Percentiles rank a stretch among this genome's conserved stretches.
phyloP scores from a whole-genome alignment of 441 rosid species.

The Erodium moschatum region DNA sequence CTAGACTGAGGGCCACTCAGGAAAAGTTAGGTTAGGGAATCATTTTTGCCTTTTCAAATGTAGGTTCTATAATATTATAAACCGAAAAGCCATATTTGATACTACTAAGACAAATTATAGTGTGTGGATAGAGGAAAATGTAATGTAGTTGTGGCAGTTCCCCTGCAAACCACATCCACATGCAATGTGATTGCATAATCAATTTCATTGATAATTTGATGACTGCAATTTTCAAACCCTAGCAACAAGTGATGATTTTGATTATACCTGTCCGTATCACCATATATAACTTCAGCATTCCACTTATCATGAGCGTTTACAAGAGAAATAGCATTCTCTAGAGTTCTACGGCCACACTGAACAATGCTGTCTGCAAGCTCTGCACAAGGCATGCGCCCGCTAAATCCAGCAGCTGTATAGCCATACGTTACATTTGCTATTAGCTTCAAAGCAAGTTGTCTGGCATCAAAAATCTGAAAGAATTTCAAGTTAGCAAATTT shows the following conservation, averaged over 20 bases:
- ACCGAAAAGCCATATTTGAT: neutral
- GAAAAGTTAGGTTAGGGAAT: neutral
- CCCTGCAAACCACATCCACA: constrained; percentile 4
- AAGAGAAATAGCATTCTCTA: constrained; percentile 75
- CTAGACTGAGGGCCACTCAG: neutral
- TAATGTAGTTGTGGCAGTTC: constrained; percentile 4
- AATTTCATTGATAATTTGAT: neutral
- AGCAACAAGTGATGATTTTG: constrained; percentile 9
- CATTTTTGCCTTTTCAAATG: neutral
- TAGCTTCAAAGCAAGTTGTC: constrained; percentile 98
- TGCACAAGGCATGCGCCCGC: constrained; percentile 99
- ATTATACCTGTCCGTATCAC: constrained; percentile 88
- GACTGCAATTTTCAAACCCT: neutral
- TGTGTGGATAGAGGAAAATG: neutral
- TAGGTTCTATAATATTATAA: neutral
- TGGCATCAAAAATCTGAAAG: constrained; percentile 86
- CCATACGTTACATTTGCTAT: constrained; percentile 98
- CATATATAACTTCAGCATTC: constrained; percentile 82
- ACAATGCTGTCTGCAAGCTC: constrained; percentile 98
- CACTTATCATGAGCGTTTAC: constrained; percentile 66
- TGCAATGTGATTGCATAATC: neutral
- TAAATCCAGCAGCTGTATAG: constrained; percentile 97
- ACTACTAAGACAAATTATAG: neutral
- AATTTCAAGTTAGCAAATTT: constrained; percentile 17
- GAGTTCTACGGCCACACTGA: constrained; percentile 91